Evolutionary conservation across 768 basidiomycete species (phyloP), one percentile per base, ranked within the genome.

Genomic region (Tricholoma sp.): DNA sequence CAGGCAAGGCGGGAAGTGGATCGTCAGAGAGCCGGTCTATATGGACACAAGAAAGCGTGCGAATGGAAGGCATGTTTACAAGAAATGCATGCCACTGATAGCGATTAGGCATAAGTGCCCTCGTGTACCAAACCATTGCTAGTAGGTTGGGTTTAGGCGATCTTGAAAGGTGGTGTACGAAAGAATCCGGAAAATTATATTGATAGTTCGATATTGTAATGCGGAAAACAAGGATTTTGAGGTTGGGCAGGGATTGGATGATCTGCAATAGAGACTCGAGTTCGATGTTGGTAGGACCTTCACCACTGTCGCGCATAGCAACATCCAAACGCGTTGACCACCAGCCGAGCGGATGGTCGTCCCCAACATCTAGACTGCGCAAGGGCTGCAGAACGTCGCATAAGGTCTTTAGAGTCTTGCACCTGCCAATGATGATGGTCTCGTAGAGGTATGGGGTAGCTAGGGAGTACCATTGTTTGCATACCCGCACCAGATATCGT

Each of bases 401-500:
- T n/a, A 66, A 35, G 3, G 62, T 32, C 9, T 43, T 34, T 32
- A 66, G 27, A 8, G 45, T 54, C 29, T 50, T 56, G n/a, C 31
- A 52, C 50, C 53, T 57, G 18, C 59, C 59, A 24, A 69, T 58
- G 29, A 61, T 37, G 24, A 69, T 43, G 50, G 61, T 64, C 53
- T 69, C 66, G 55, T 67, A 72, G 35, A 69, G 64, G 32, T 63
- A 63, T 14, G 64, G 66, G 8, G 54, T 54, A 16, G 61, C 59
- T 39, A 68, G 50, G 4, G 54, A 55, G 14, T 63, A 58, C 67
- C 68, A 71, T 29, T 63, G 29, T 29, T 62, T 69, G 58, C 65
- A 71, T 12, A 69, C 70, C 11, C 58, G 61, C 10, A 67, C 61
- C 32, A 69, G 53, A 59, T 61, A 58, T 10, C 65, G 56, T 57